phyloP scores from a whole-genome alignment of 257 asterid species.

The Thymus quinquecostatus region DNA sequence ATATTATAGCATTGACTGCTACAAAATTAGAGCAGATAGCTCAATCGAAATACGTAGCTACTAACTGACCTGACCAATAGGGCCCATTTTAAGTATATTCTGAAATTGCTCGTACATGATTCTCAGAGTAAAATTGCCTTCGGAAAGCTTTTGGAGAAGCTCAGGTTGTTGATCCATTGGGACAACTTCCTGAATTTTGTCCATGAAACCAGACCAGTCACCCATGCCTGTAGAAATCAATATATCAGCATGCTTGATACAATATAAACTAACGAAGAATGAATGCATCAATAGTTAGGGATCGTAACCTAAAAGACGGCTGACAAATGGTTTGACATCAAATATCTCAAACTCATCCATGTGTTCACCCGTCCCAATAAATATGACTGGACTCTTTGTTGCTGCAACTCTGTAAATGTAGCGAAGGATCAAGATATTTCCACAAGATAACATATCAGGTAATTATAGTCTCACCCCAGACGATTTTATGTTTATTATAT shows the following conservation, averaged over 20 bases:
- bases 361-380: constrained; percentile 97
- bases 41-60: not conserved
- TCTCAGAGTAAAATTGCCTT: constrained; percentile 6
- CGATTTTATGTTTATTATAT: too few species aligned
- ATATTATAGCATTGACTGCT: constrained; percentile 1
- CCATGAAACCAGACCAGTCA: constrained; percentile 97
- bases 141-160: constrained; percentile 93
- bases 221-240: constrained; percentile 50
- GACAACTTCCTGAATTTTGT: constrained; percentile 31
- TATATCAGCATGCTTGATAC: too few species aligned
- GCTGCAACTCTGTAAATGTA: constrained; percentile 85
- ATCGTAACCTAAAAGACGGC: constrained; percentile 36
- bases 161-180: constrained; percentile 99
- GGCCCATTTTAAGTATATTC: constrained; percentile 91
- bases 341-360: constrained; percentile 97
- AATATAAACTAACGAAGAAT: too few species aligned
- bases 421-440: constrained; percentile 11
- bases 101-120: constrained; percentile 27
- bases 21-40: constrained; percentile 13
- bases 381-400: constrained; percentile 93
- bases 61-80: constrained; percentile 77
- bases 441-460: too few species aligned
- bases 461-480: too few species aligned
- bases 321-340: constrained; percentile 97
- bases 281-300: too few species aligned